Evolutionary conservation across 805 yeast species (phyloP).

Genomic region (Cyberlindnera euphorbiae): DNA sequence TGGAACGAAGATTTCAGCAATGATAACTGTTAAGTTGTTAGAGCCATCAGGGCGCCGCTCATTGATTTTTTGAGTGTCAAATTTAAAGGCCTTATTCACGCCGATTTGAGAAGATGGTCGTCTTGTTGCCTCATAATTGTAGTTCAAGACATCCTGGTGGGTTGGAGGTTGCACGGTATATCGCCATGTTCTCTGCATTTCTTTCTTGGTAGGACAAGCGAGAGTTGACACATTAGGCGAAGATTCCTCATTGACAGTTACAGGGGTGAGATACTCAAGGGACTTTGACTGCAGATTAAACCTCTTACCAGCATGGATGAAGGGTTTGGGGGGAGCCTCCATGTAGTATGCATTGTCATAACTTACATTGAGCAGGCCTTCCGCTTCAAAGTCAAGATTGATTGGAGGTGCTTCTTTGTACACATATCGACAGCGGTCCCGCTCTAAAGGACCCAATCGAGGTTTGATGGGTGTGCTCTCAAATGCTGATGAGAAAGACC

Average conservation of each 20-base stretch:
- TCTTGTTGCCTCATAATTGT: conserved; percentile 2
- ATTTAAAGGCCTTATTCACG: conserved; percentile 38
- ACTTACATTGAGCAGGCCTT: conserved; percentile 46
- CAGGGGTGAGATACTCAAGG: conserved; percentile 27
- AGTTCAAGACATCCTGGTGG: conserved; percentile 30
- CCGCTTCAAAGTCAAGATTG: conserved; percentile 37
- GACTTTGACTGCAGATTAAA: conserved; percentile 43
- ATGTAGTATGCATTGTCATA: conserved; percentile 64
- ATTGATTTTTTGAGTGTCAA: conserved; percentile 29
- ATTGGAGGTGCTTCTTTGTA: conserved; percentile 16
- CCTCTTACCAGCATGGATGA: conserved; percentile 63
- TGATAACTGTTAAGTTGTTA: conserved; percentile 49
- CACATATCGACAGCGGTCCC: conserved; percentile 1
- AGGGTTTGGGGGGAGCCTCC: conserved; percentile 43
- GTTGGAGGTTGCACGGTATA: conserved; percentile 46
- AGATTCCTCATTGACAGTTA: conserved; percentile 22
- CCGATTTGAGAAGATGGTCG: conserved; percentile 46
- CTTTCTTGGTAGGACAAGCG: background rate
- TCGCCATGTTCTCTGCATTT: conserved; percentile 34
- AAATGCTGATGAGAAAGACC: conserved; percentile 9
- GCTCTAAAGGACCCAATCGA: background rate
- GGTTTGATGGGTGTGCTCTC: background rate
- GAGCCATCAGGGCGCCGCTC: conserved; percentile 36
- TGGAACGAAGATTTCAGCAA: conserved; percentile 64
- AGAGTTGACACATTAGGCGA: background rate